Percentiles rank a stretch among this genome's conserved stretches.
Conservation (phyloP, 768 basidiomycete genomes). For the Agrocybe chaxingu region DNA sequence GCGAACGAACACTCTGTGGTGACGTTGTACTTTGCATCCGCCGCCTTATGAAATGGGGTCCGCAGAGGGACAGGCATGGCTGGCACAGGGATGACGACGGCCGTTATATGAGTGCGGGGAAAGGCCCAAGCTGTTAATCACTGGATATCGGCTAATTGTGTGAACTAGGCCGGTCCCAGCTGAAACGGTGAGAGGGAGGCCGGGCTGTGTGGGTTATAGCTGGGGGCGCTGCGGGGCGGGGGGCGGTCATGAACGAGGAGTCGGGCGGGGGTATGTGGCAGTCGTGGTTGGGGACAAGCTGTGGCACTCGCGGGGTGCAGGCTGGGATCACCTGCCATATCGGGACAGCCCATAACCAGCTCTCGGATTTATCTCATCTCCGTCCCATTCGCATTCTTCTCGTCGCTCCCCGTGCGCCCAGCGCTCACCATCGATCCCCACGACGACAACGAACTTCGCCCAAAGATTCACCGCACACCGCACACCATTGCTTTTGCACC, state of each 20-base stretch:
- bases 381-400: slow-evolving; percentile 24
- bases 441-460: too few species aligned
- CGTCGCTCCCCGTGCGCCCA: not conserved
- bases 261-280: slow-evolving; percentile 11
- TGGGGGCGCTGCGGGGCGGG: not conserved
- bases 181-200: not conserved
- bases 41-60: slow-evolving; percentile 41
- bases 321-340: slow-evolving; percentile 17
- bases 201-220: not conserved
- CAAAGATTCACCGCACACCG: too few species aligned
- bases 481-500: too few species aligned
- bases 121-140: not conserved
- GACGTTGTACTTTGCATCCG: slow-evolving; percentile 54
- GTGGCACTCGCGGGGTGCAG: slow-evolving; percentile 17
- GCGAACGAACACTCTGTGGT: slow-evolving; percentile 49
- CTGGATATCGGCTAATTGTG: not conserved
- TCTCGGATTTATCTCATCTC: slow-evolving; percentile 29
- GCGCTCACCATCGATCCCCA: too few species aligned
- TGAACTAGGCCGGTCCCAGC: not conserved
- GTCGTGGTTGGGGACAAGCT: slow-evolving; percentile 12
- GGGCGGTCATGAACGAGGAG: not conserved
- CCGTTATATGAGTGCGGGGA: not conserved
- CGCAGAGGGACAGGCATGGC: slow-evolving; percentile 50
- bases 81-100: slow-evolving; percentile 8
- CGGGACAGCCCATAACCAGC: slow-evolving; percentile 9